Percentiles rank a stretch among this genome's conserved stretches.
Conservation (phyloP, 2,329 filamentous ascomycete species). For the Clonostachys rosea region DNA sequence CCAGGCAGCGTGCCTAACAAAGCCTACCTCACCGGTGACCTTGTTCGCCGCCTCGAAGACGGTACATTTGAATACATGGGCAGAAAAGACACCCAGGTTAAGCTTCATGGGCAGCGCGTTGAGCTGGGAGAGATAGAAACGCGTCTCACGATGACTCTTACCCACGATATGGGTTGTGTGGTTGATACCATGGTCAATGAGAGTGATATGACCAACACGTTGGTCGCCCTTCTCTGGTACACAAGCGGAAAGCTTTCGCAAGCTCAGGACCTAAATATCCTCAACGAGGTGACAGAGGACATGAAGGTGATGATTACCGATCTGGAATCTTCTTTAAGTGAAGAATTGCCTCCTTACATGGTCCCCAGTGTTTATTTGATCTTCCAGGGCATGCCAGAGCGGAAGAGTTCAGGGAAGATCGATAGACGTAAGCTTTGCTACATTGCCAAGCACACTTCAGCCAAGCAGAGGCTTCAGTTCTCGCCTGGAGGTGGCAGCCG, state of each 20-base stretch:
- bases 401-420: conserved; percentile 17
- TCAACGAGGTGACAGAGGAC: neutral
- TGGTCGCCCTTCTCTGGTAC: neutral
- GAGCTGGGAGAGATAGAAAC: conserved; percentile 2
- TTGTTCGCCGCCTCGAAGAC: conserved; percentile 2
- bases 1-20: neutral
- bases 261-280: too few species aligned
- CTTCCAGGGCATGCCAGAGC: conserved; percentile 13
- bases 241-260: neutral
- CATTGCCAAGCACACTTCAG: conserved; percentile 10
- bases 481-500: neutral
- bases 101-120: conserved; percentile 2
- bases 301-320: neutral
- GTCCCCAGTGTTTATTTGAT: conserved; percentile 21
- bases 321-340: neutral
- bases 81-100: conserved; percentile 1
- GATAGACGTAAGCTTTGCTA: conserved; percentile 17
- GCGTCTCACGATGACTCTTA: neutral
- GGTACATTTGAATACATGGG: conserved; percentile 2
- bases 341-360: conserved; percentile 16
- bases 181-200: neutral
- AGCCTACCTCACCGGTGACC: conserved; percentile 1
- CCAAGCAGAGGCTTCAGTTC: conserved; percentile 3
- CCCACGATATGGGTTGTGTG: neutral
- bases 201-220: neutral